Base-by-base conservation (phyloP, 2,329 filamentous ascomycete genomes). In the Didymella glomerata region DNA sequence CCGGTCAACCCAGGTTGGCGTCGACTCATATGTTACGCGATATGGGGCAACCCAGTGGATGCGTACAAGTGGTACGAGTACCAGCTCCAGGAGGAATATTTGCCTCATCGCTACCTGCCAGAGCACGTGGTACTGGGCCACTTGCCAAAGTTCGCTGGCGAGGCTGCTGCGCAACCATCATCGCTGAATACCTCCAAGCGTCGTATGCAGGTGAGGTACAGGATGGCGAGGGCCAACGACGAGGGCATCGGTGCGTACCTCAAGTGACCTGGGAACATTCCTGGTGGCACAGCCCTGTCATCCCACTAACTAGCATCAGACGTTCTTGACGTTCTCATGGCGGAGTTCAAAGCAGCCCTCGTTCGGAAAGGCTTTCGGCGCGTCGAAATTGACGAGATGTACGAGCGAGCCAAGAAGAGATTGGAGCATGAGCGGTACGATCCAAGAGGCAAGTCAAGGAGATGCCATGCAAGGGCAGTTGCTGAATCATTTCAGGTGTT, bases 51-150 rank as follows among this genome's bases (percentile, higher is more conserved):
- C n/a, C 66, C 68, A 1, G 60, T 69, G 3, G 71, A 74, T 45
- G 69, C 69, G 0, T 74, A 69, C 62, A 73, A 74, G 52, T 72
- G 66, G 59, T 74, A 63, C 38, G 67, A 71, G 56, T 73, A 72
- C 41, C 66, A 63, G n/a, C 68, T 68, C 20, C 71, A 71, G 41
- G 61, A 63, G 5, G 64, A 66, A 3, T 68, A 64, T 48, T 36
- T 73, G 30, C 57, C 65, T 3, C 67, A 73, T 38, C 48, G 64
- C 11, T 72, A 73, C 50, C 52, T 73, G 0, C 66, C 70, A 1
- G 71, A 73, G 58, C 71, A 74, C 48, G 61, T 70, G 7, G 62
- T 69, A 1, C 62, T 73, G 2, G 42, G 52, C 3, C 56, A 70
- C 6, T 38, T 71, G 3, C 65, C 67, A 0, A 69, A 70, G 45